Percentiles rank a stretch among this genome's conserved stretches.
These are phyloP conservation scores for Spergularia bocconei DNA, from an alignment of 148 eudicot species.

Conservation along the genomic window DNA sequence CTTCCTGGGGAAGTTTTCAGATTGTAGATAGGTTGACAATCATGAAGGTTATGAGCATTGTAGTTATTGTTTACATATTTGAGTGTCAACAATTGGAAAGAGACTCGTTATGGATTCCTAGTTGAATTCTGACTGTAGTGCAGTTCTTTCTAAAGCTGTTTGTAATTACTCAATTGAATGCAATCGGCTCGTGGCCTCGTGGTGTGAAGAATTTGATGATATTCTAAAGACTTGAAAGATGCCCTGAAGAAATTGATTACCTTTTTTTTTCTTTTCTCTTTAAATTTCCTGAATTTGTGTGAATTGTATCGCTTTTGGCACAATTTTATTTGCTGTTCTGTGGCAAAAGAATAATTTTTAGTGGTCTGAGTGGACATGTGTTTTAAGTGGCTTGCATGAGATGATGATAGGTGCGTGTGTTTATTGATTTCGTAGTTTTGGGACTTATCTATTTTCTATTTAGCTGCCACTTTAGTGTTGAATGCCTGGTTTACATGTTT, in stretches of 20 bases:
- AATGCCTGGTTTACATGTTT: conserved; percentile 2
- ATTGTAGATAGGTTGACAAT: neutral
- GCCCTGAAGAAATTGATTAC: neutral
- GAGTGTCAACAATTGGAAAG: too few relatives aligned
- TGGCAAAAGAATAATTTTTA: neutral
- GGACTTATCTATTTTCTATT: neutral
- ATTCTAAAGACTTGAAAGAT: neutral
- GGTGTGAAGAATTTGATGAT: neutral
- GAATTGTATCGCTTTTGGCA: too few relatives aligned
- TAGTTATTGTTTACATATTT: neutral
- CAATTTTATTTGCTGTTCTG: neutral
- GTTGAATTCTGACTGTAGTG: neutral
- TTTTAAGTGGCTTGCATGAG: neutral
- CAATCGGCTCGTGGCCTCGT: neutral
- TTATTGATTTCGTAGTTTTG: neutral
- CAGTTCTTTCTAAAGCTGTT: neutral
- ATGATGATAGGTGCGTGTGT: neutral
- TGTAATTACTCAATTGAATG: neutral
- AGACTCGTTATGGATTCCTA: neutral
- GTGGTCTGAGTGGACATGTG: neutral
- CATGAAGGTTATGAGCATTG: neutral
- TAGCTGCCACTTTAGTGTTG: neutral
- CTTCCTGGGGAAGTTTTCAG: neutral
- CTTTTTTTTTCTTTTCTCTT: neutral
- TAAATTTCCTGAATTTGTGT: neutral